Evolutionary conservation across 768 basidiomycete species (phyloP), one percentile per base, ranked within the genome.

Genomic region (Serpula lacrymans): DNA sequence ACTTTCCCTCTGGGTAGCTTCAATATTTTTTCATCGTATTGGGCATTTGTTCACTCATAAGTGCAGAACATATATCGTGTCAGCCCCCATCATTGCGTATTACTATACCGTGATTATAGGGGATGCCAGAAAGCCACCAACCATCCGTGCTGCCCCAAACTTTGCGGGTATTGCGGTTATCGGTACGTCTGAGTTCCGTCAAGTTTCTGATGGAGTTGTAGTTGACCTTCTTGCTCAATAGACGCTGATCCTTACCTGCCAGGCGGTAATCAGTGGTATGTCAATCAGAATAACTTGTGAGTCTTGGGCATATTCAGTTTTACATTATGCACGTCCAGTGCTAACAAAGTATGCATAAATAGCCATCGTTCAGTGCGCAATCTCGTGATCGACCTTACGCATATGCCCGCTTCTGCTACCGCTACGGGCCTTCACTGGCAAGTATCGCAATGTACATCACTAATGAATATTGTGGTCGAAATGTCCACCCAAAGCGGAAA

Each of bases 101-200:
- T 85, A 85, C 57, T 82, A 82, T 54, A 82, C 81, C 1, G 75
- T 79, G 53, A 59, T 85, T 33, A 75, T 87, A 28, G 84, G 84
- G 12, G 84, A 84, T 57, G 76, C 80, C 1, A 73, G 70, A 45
- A 59, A 61, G 16, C 78, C 72, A 11, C 84, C 82, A 1, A 83
- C 74, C 1, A 62, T 85, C 8, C 64, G 77, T 23, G 83, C 82
- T 1, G 58, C 72, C 4, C 45, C 74, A 1, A 61, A 55, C 12
- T 87, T 85, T 58, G 56, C 56, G 26, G 83, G 80, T 12, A 70
- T 82, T 47, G 82, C 82, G 16, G 77, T 85, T 25, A 83, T 85
- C 45, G 83, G 81, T 83, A 36, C 17, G 67, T 54, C n/a, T 6
- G 6, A 7, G n/a, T 6, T 33, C 14, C n/a, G 8, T 7, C 31